Conservation (phyloP, 179 eudicot genomes). For the Silene coronaria region DNA sequence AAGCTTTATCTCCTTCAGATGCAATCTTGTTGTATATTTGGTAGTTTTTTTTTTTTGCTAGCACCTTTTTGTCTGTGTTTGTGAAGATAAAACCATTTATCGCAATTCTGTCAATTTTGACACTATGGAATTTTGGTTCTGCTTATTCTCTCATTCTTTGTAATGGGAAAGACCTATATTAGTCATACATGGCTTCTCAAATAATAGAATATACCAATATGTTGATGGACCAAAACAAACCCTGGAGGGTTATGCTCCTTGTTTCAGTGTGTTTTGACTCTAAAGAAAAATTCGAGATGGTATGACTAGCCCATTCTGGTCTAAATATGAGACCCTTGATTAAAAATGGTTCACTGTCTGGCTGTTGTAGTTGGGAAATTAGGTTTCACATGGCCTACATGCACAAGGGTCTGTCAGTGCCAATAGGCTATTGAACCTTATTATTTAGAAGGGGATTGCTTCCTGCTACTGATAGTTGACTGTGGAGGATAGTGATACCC, state of each 20-base stretch:
- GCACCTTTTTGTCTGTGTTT: background rate
- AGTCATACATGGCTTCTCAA: background rate
- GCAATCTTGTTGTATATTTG: background rate
- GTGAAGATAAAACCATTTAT: too few species aligned
- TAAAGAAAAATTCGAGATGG: background rate
- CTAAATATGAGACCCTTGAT: background rate
- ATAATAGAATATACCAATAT: background rate
- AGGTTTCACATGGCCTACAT: conserved; percentile 1
- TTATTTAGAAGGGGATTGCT: background rate
- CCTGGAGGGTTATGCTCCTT: background rate
- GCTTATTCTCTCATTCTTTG: too few species aligned
- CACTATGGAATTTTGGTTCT: too few species aligned
- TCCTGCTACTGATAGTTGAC: background rate
- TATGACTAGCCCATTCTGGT: background rate
- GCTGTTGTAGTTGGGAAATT: background rate
- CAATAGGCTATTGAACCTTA: background rate
- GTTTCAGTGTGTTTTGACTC: background rate
- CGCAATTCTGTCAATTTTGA: too few species aligned
- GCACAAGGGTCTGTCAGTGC: background rate
- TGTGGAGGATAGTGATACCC: conserved; percentile 5
- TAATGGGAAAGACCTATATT: too few species aligned
- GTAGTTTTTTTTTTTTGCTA: background rate
- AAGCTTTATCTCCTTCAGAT: background rate
- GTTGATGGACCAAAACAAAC: background rate
- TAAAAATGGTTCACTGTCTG: background rate